Percentiles rank a stretch among this genome's conserved stretches.
phyloP scores from a whole-genome alignment of 1,284 basidiomycete species.

The Xanthoconium separans region DNA sequence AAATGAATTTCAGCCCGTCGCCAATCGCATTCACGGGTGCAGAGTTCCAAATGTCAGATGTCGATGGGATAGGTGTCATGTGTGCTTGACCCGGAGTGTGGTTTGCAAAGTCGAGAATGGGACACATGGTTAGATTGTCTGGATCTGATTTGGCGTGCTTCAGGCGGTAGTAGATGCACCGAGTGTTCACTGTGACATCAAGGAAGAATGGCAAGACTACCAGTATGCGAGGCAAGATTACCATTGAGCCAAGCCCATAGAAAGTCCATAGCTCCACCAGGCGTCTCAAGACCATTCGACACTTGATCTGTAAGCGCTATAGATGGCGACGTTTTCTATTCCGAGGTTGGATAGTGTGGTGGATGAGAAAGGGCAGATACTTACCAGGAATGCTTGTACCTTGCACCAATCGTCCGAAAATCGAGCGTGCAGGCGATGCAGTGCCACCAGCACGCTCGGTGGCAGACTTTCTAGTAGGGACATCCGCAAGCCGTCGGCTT shows the following conservation, averaged over 20 bases:
- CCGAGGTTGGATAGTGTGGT: not conserved
- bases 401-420: slow-evolving; percentile 62
- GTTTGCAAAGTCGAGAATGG: slow-evolving; percentile 85
- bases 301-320: not conserved
- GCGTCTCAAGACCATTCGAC: slow-evolving; percentile 14
- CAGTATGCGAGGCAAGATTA: slow-evolving; percentile 29
- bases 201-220: slow-evolving; percentile 11
- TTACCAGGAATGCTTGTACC: slow-evolving; percentile 50
- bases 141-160: slow-evolving; percentile 50
- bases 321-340: slow-evolving; percentile 11
- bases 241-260: slow-evolving; percentile 90
- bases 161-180: slow-evolving; percentile 79
- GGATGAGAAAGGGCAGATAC: not conserved
- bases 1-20: slow-evolving; percentile 53
- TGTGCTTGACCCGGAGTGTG: slow-evolving; percentile 49
- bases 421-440: slow-evolving; percentile 48
- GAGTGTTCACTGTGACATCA: slow-evolving; percentile 73
- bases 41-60: slow-evolving; percentile 38
- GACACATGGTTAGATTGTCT: slow-evolving; percentile 82
- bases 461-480: slow-evolving; percentile 48
- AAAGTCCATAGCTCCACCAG: slow-evolving; percentile 33
- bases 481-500: slow-evolving; percentile 14
- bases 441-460: slow-evolving; percentile 43
- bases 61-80: slow-evolving; percentile 42
- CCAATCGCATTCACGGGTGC: slow-evolving; percentile 38